Evolutionary conservation across 306 rosid genomes (phyloP).

Genomic region (Leucaena leucocephala): DNA sequence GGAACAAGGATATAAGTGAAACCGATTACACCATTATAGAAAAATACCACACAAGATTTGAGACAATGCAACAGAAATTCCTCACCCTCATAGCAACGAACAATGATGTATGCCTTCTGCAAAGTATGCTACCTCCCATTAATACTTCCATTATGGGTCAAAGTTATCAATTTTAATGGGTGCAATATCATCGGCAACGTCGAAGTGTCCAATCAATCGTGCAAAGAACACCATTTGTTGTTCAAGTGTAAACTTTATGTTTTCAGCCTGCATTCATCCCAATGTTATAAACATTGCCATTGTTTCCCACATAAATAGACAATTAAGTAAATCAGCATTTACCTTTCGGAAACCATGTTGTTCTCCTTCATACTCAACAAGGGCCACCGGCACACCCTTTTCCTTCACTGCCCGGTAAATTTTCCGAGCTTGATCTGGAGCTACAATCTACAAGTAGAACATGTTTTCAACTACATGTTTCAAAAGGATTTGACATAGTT

Average conservation of each 20-base stretch:
- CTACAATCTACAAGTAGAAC: conserved; percentile 63
- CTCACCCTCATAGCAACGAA: background rate
- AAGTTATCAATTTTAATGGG: conserved; percentile 86
- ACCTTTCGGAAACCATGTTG: conserved; percentile 98
- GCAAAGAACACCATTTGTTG: conserved; percentile 99
- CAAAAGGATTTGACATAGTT: background rate
- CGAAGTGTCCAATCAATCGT: conserved; percentile 72
- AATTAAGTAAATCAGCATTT: conserved; percentile 13
- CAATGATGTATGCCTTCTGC: background rate
- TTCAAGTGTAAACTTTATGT: conserved; percentile 88
- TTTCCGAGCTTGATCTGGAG: conserved; percentile 82
- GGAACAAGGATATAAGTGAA: background rate
- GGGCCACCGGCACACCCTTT: conserved; percentile 90
- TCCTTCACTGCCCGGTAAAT: conserved; percentile 79
- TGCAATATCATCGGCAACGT: conserved; percentile 78
- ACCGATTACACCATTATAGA: background rate
- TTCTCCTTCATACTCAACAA: conserved; percentile 94
- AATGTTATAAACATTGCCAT: conserved; percentile 26
- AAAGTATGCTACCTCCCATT: background rate
- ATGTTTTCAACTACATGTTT: background rate
- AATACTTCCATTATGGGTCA: conserved; percentile 33
- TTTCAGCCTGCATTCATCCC: conserved; percentile 73
- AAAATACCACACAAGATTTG: background rate
- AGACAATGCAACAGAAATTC: background rate
- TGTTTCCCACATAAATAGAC: conserved; percentile 8